phyloP scores from a whole-genome alignment of 768 basidiomycete species.

The Crassisporium funariophilum region DNA sequence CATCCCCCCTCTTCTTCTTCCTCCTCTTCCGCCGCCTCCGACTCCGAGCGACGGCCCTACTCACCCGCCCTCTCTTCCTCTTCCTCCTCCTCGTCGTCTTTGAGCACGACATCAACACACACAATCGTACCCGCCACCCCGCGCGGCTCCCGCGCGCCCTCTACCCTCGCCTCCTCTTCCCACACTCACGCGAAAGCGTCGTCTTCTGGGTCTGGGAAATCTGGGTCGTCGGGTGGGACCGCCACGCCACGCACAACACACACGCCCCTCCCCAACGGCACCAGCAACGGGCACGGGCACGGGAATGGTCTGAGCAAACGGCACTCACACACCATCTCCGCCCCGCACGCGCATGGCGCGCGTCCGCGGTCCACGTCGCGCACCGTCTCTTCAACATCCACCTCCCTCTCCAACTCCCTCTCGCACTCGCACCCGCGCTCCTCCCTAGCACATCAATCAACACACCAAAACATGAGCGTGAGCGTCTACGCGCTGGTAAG shows the following conservation, averaged over 20 bases:
- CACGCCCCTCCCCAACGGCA: slow-evolving; percentile 11
- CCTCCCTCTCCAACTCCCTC: slow-evolving; percentile 23
- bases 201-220: too few species aligned
- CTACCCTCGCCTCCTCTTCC: slow-evolving; percentile 26
- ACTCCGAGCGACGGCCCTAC: too few species aligned
- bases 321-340: too few species aligned
- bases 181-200: slow-evolving; percentile 34
- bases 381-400: slow-evolving; percentile 25
- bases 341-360: too few species aligned
- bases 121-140: slow-evolving; percentile 63
- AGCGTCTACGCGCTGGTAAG: slow-evolving; percentile 47
- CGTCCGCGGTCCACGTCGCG: slow-evolving; percentile 29
- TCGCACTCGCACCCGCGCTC: slow-evolving; percentile 24
- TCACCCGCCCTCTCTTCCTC: slow-evolving; percentile 59
- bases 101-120: slow-evolving; percentile 73
- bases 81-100: slow-evolving; percentile 67
- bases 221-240: slow-evolving; percentile 41
- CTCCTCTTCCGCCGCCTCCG: slow-evolving; percentile 35
- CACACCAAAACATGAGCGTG: slow-evolving; percentile 19
- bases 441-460: slow-evolving; percentile 21
- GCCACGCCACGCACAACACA: slow-evolving; percentile 31
- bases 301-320: too few species aligned
- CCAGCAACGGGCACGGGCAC: too few species aligned
- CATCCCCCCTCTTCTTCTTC: slow-evolving; percentile 23
- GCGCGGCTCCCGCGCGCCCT: slow-evolving; percentile 26